phyloP scores from a whole-genome alignment of 257 asterid species.

The Solanum sejunctum region DNA sequence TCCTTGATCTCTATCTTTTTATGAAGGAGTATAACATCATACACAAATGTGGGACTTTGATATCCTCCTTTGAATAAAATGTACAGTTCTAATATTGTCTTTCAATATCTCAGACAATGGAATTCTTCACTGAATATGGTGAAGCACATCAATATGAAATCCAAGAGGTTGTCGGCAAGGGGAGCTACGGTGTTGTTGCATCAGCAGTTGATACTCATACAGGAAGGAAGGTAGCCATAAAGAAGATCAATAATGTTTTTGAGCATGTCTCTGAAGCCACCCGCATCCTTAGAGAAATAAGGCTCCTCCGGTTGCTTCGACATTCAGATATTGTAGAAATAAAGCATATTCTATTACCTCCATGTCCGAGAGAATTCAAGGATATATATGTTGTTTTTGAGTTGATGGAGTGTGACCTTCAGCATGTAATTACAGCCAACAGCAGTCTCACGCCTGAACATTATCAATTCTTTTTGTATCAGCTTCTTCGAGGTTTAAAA shows the following conservation, averaged over 20 bases:
- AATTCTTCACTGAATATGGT: slow-evolving; percentile 91
- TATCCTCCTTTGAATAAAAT: background rate
- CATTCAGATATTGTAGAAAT: slow-evolving; percentile 95
- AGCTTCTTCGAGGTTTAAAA: slow-evolving; percentile 87
- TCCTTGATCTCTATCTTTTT: background rate
- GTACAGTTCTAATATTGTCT: background rate
- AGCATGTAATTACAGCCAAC: slow-evolving; percentile 84
- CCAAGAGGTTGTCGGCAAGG: slow-evolving; percentile 96
- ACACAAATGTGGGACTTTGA: background rate
- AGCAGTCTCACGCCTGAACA: slow-evolving; percentile 90
- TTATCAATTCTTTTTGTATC: slow-evolving; percentile 90
- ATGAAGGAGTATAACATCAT: background rate
- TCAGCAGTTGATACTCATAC: slow-evolving; percentile 96
- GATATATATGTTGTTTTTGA: slow-evolving; percentile 94
- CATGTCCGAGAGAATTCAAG: slow-evolving; percentile 87
- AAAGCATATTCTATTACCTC: slow-evolving; percentile 87
- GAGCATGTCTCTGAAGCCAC: slow-evolving; percentile 98
- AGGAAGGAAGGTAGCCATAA: slow-evolving; percentile 89
- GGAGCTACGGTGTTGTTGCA: slow-evolving; percentile 95
- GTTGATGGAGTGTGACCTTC: slow-evolving; percentile 98
- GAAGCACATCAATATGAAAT: slow-evolving; percentile 84
- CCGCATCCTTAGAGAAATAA: slow-evolving; percentile 90
- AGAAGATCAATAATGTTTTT: slow-evolving; percentile 69
- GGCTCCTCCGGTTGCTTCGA: slow-evolving; percentile 75
- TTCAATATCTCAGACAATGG: slow-evolving; percentile 44